These are phyloP conservation scores for Parachaetomium inaequale DNA, from an alignment of 495 filamentous ascomycete species.

Conservation along the genomic window DNA sequence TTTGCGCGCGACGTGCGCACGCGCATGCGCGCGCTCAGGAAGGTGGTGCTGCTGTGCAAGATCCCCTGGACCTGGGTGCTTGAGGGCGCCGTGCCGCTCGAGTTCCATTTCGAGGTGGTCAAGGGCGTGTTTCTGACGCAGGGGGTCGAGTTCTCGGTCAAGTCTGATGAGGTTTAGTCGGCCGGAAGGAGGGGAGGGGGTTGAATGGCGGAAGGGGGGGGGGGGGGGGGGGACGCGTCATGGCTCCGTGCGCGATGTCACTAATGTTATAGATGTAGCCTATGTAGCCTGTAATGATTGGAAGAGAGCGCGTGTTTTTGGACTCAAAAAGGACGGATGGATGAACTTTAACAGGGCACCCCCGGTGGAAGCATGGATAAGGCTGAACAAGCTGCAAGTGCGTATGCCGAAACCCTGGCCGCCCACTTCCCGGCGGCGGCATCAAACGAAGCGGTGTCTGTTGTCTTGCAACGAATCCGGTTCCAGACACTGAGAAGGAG, in stretches of 20 bases:
- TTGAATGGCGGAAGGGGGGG: too few relatives aligned
- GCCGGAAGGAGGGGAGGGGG: not conserved
- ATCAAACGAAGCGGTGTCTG: too few relatives aligned
- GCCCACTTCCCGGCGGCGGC: not conserved
- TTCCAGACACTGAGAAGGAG: too few relatives aligned
- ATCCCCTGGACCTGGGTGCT: conserved; percentile 33
- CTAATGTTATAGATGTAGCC: not conserved
- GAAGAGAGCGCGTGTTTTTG: not conserved
- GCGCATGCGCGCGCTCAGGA: conserved; percentile 18
- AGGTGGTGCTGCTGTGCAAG: conserved; percentile 26
- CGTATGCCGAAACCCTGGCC: not conserved
- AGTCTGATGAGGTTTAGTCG: conserved; percentile 16
- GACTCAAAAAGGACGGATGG: not conserved
- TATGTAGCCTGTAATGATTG: not conserved
- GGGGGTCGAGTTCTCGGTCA: conserved; percentile 30
- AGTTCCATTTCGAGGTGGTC: conserved; percentile 27
- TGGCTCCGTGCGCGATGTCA: not conserved
- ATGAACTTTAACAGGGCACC: not conserved
- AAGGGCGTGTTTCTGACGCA: conserved; percentile 17
- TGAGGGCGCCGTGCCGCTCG: conserved; percentile 18
- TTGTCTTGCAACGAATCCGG: not conserved
- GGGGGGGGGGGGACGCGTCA: not conserved
- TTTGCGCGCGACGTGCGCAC: conserved; percentile 22
- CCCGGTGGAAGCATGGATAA: not conserved
- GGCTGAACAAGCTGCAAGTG: not conserved